phyloP scores from a whole-genome alignment of 805 yeast genomes.

The Komagataella pastoris region DNA sequence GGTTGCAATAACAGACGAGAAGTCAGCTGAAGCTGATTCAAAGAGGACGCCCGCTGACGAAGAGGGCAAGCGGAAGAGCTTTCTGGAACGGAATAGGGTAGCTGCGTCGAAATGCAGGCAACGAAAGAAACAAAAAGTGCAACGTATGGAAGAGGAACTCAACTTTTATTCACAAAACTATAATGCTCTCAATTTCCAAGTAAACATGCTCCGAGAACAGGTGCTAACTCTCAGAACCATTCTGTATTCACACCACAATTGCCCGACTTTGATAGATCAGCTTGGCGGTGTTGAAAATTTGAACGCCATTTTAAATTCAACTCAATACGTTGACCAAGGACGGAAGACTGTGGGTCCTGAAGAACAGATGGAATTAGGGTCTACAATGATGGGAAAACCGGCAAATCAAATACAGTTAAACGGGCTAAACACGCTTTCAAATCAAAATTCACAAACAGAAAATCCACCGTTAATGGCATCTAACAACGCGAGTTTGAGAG shows the following conservation, averaged over 20 bases:
- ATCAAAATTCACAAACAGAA: background rate
- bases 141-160: slow-evolving; percentile 71
- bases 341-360: background rate
- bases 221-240: slow-evolving; percentile 34
- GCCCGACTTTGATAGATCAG: slow-evolving; percentile 23
- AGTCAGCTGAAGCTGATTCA: slow-evolving; percentile 24
- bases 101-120: slow-evolving; percentile 97
- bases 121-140: slow-evolving; percentile 80
- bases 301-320: slow-evolving; percentile 23
- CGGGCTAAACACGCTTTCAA: background rate
- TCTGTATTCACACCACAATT: slow-evolving; percentile 36
- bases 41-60: slow-evolving; percentile 35
- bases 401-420: background rate
- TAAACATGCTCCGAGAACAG: slow-evolving; percentile 45
- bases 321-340: slow-evolving; percentile 12
- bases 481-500: background rate
- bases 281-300: slow-evolving; percentile 34
- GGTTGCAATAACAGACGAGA: slow-evolving; percentile 9
- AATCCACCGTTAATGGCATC: background rate
- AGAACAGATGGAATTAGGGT: background rate
- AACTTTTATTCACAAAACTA: slow-evolving; percentile 60
- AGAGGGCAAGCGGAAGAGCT: slow-evolving; percentile 67
- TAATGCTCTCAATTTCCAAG: slow-evolving; percentile 46
- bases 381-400: background rate
- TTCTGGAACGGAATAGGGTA: slow-evolving; percentile 82